Percentiles rank a stretch among this genome's conserved stretches.
phyloP scores from a whole-genome alignment of 768 basidiomycete genomes.

The Boletus reticulatus region DNA sequence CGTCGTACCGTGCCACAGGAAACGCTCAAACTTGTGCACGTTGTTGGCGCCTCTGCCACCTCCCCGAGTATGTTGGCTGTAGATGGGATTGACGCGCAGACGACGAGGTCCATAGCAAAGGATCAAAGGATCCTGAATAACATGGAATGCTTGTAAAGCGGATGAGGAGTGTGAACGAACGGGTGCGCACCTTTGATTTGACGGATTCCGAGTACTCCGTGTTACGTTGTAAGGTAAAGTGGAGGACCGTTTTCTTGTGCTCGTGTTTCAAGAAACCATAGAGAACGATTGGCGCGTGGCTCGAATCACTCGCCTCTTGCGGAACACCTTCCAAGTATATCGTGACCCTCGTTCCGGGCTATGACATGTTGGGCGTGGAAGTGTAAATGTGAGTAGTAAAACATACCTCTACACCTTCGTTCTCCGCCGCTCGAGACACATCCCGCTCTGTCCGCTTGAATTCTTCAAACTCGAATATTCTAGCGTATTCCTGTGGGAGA shows the following conservation, averaged over 20 bases:
- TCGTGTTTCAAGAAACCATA: constrained; percentile 92
- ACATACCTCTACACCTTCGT: constrained; percentile 71
- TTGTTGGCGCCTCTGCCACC: constrained; percentile 93
- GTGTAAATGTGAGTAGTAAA: background rate
- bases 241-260: constrained; percentile 90
- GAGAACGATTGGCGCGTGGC: constrained; percentile 52
- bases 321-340: constrained; percentile 78
- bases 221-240: constrained; percentile 92
- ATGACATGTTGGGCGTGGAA: background rate
- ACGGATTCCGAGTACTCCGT: constrained; percentile 91
- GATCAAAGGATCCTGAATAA: constrained; percentile 74
- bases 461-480: constrained; percentile 96
- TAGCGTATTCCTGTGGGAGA: constrained; percentile 88
- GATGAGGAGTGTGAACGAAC: background rate
- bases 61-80: constrained; percentile 88
- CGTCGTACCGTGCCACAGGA: constrained; percentile 77
- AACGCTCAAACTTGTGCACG: constrained; percentile 95
- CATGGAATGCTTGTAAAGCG: background rate
- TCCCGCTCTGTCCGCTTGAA: constrained; percentile 81
- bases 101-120: constrained; percentile 89
- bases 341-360: constrained; percentile 84
- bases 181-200: constrained; percentile 71
- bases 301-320: constrained; percentile 43
- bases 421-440: constrained; percentile 63
- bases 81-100: constrained; percentile 80